Conservation (phyloP, 2,329 filamentous ascomycete genomes). For the Claviceps cyperi region DNA sequence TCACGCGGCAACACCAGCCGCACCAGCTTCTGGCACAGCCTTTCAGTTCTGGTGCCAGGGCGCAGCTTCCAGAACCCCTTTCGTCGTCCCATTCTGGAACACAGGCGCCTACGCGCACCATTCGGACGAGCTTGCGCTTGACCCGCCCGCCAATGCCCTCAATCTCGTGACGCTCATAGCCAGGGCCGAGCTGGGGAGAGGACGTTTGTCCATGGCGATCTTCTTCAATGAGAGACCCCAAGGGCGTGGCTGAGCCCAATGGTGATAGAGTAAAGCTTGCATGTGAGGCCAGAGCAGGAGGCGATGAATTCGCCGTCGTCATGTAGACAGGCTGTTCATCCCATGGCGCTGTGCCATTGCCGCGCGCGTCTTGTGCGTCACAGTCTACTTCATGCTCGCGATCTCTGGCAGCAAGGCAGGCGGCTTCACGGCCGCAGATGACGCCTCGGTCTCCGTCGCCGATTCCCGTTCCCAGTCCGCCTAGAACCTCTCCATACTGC, state of each 20-base stretch:
- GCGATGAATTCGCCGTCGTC: slow-evolving; percentile 10
- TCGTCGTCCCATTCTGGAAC: slow-evolving; percentile 82
- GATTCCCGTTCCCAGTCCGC: slow-evolving; percentile 71
- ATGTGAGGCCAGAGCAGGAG: slow-evolving; percentile 5
- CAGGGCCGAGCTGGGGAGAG: slow-evolving; percentile 43
- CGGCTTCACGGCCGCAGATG: slow-evolving; percentile 64
- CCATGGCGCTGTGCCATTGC: slow-evolving; percentile 17
- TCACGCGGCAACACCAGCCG: slow-evolving; percentile 73
- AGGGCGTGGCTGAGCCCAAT: slow-evolving; percentile 9
- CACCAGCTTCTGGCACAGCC: slow-evolving; percentile 71
- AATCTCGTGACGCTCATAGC: slow-evolving; percentile 77
- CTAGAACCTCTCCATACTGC: slow-evolving; percentile 67
- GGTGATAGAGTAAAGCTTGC: slow-evolving; percentile 7
- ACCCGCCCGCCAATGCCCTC: slow-evolving; percentile 80
- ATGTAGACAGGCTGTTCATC: slow-evolving; percentile 10
- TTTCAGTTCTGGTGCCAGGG: slow-evolving; percentile 54
- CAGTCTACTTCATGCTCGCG: slow-evolving; percentile 78
- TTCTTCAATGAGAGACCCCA: slow-evolving; percentile 16
- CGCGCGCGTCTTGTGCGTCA: slow-evolving; percentile 58
- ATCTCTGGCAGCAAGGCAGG: slow-evolving; percentile 62
- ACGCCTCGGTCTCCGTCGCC: slow-evolving; percentile 82
- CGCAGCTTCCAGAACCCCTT: slow-evolving; percentile 41
- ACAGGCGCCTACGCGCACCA: slow-evolving; percentile 66
- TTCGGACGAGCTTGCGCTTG: slow-evolving; percentile 75
- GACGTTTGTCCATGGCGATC: slow-evolving; percentile 27